These are phyloP conservation scores for Acanthamoeba triangularis DNA, from an alignment of 208 protist species.

Conservation along the genomic window DNA sequence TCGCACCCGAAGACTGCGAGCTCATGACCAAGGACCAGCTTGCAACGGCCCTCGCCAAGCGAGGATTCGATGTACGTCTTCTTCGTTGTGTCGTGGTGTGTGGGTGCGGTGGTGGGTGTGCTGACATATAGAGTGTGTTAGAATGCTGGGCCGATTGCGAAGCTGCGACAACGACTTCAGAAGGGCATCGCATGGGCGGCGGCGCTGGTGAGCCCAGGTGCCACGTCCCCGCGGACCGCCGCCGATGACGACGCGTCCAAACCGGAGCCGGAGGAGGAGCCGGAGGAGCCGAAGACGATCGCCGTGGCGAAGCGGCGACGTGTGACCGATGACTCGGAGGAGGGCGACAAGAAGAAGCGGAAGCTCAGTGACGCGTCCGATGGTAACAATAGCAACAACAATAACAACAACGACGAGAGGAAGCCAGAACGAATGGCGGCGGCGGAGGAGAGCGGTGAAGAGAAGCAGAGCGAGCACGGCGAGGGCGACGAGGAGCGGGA, in stretches of 20 bases:
- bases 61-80: slow-evolving; percentile 16
- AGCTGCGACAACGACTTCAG: neutral
- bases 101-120: neutral
- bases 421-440: neutral
- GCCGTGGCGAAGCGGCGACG: slow-evolving; percentile 15
- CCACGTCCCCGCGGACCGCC: neutral
- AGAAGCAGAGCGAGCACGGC: neutral
- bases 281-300: neutral
- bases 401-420: neutral
- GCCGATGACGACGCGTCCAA: neutral
- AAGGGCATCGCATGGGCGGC: neutral
- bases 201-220: neutral
- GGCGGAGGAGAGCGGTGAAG: neutral
- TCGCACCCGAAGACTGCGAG: neutral
- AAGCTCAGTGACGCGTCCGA: neutral
- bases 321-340: neutral
- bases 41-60: neutral
- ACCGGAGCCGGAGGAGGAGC: neutral
- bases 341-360: neutral
- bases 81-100: neutral
- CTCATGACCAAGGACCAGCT: slow-evolving; percentile 12
- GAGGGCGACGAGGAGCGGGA: neutral
- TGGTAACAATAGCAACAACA: neutral
- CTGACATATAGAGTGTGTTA: neutral
- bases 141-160: neutral